A percentile compares a stretch with the other conserved stretches of the same genome.
These are phyloP conservation scores for Phytophthora kernoviae DNA, from an alignment of 352 stramenopile genomes.

Conservation along the genomic window DNA sequence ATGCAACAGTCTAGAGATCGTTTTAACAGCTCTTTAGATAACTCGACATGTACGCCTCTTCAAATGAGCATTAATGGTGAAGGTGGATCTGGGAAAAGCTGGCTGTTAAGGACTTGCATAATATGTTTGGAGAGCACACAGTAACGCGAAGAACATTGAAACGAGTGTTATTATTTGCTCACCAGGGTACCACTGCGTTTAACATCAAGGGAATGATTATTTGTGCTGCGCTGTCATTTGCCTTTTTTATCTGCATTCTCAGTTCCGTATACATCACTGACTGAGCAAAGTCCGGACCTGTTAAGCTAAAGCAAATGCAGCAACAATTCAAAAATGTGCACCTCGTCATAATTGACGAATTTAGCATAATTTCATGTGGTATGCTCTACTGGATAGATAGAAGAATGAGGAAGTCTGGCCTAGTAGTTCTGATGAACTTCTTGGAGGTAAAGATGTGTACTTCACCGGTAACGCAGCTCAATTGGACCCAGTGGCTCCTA, in stretches of 20 bases:
- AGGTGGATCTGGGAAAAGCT: background rate
- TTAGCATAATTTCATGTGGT: conserved; percentile 1
- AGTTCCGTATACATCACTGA: background rate
- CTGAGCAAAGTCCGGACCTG: background rate
- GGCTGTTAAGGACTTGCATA: background rate
- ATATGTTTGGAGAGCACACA: background rate
- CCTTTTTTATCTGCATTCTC: background rate
- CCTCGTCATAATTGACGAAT: background rate
- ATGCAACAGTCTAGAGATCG: background rate
- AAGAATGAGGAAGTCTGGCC: background rate
- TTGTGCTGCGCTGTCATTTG: background rate
- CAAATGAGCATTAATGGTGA: background rate
- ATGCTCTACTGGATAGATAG: background rate
- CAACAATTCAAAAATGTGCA: conserved; percentile 1
- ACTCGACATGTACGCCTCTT: background rate
- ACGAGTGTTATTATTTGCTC: background rate
- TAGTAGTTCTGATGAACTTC: background rate
- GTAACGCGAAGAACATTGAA: background rate
- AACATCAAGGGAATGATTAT: background rate
- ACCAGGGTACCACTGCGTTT: background rate
- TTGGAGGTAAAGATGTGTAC: background rate
- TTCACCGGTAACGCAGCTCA: background rate
- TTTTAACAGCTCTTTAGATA: background rate
- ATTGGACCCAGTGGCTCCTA: background rate
- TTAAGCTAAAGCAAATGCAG: background rate